phyloP scores from a whole-genome alignment of 257 asterid genomes.

The Nicotiana sylvestris region DNA sequence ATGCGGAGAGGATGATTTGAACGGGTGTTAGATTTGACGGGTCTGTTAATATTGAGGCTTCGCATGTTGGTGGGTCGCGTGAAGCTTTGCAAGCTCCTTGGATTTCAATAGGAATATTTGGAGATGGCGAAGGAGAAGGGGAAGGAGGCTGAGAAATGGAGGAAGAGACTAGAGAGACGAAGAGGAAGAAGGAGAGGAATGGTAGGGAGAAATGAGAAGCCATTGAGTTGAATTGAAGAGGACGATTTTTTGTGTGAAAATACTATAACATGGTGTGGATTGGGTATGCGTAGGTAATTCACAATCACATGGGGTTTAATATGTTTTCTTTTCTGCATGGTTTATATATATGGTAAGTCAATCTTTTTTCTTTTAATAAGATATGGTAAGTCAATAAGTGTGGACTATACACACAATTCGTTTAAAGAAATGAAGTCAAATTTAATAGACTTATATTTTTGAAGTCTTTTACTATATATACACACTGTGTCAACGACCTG shows the following conservation, averaged over 20 bases:
- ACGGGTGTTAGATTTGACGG: slow-evolving; percentile 10
- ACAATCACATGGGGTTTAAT: neutral
- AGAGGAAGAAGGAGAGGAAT: neutral
- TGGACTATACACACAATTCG: neutral
- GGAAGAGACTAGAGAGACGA: neutral
- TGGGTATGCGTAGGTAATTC: neutral
- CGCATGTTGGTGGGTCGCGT: slow-evolving; percentile 8
- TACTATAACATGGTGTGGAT: neutral
- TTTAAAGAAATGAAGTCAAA: too few species aligned
- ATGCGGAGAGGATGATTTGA: slow-evolving; percentile 15
- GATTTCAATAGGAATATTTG: neutral
- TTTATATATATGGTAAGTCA: neutral
- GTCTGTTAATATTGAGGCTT: slow-evolving; percentile 1
- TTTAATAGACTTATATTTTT: too few species aligned
- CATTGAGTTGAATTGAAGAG: neutral
- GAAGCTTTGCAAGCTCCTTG: slow-evolving; percentile 12
- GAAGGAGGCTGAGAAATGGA: neutral
- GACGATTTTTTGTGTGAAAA: neutral
- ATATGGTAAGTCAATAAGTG: neutral
- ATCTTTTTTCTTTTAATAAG: neutral
- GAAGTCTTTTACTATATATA: too few species aligned
- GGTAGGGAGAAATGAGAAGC: neutral
- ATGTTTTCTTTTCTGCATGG: neutral
- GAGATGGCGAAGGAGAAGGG: neutral
- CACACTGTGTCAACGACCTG: too few species aligned